Conservation (phyloP, 176 grass and related monocot genomes). For the Elymus sibiricus region DNA sequence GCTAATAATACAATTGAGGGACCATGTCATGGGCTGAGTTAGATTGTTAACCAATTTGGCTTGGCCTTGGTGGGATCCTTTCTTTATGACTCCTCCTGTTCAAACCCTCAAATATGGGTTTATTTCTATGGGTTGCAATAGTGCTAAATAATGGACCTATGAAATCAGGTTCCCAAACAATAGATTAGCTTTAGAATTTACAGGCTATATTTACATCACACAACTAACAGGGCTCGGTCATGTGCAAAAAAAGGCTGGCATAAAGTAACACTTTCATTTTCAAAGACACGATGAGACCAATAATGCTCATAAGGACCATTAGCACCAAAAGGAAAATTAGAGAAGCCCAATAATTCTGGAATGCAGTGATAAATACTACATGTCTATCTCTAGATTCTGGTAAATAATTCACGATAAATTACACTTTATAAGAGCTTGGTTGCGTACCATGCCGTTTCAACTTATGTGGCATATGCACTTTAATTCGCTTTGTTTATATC, state of each 20-base stretch:
- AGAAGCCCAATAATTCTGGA: constrained; percentile 23
- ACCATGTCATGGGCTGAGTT: constrained; percentile 9
- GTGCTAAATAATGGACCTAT: constrained; percentile 9
- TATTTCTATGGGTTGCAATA: constrained; percentile 5
- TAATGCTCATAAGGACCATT: constrained; percentile 40
- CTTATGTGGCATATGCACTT: constrained; percentile 35
- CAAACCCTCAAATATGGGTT: constrained; percentile 19
- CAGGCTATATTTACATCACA: not conserved
- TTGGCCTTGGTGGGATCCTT: constrained; percentile 19
- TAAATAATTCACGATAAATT: constrained; percentile 31
- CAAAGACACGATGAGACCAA: constrained; percentile 32
- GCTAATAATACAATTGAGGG: constrained; percentile 18
- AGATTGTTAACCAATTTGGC: constrained; percentile 26
- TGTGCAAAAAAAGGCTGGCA: constrained; percentile 35
- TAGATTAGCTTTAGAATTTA: constrained; percentile 29
- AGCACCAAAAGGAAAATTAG: constrained; percentile 38
- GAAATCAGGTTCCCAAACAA: constrained; percentile 12
- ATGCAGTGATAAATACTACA: not conserved
- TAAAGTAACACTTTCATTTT: constrained; percentile 40
- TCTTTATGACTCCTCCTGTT: constrained; percentile 16
- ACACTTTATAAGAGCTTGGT: constrained; percentile 28
- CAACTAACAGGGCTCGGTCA: constrained; percentile 19
- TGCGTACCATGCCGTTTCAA: constrained; percentile 35
- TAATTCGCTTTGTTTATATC: constrained; percentile 36
- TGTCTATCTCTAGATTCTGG: constrained; percentile 16